These are phyloP conservation scores for Podila epicladia DNA, from an alignment of 192 early-diverging fungal genomes.

Conservation along the genomic window DNA sequence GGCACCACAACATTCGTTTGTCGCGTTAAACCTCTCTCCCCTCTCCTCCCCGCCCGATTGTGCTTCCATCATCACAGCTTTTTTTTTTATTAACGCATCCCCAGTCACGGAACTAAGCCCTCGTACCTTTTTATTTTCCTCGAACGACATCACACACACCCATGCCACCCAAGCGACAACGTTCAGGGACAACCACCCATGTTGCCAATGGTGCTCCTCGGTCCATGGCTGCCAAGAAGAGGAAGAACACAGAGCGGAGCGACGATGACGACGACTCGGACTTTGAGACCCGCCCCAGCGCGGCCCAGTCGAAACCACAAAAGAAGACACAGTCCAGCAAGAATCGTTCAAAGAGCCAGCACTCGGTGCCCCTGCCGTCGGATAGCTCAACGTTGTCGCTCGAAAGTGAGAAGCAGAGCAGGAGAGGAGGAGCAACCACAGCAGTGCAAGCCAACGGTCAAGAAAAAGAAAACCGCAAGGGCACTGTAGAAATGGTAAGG, in stretches of 20 bases:
- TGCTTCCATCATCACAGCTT: neutral
- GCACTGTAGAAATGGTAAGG: neutral
- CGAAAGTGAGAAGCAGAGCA: neutral
- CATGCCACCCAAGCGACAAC: conserved; percentile 28
- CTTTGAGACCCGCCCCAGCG: conserved; percentile 18
- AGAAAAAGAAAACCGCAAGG: neutral
- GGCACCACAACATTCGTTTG: neutral
- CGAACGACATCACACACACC: neutral
- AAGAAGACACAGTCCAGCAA: neutral
- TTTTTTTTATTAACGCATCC: neutral
- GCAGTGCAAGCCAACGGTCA: neutral
- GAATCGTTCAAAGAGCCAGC: neutral
- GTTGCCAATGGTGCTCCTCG: neutral
- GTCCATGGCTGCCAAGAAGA: conserved; percentile 19
- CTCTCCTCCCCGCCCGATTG: neutral
- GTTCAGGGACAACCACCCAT: neutral
- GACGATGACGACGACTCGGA: conserved; percentile 37
- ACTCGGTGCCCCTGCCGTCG: no score
- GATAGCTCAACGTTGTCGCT: no score
- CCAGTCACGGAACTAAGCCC: conserved; percentile 5
- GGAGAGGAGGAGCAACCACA: neutral
- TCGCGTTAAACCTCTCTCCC: neutral
- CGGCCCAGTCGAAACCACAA: conserved; percentile 1
- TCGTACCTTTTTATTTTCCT: neutral
- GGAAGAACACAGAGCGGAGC: conserved; percentile 32